These are phyloP conservation scores for Rubus idaeus DNA, from an alignment of 306 rosid species.

Conservation along the genomic window DNA sequence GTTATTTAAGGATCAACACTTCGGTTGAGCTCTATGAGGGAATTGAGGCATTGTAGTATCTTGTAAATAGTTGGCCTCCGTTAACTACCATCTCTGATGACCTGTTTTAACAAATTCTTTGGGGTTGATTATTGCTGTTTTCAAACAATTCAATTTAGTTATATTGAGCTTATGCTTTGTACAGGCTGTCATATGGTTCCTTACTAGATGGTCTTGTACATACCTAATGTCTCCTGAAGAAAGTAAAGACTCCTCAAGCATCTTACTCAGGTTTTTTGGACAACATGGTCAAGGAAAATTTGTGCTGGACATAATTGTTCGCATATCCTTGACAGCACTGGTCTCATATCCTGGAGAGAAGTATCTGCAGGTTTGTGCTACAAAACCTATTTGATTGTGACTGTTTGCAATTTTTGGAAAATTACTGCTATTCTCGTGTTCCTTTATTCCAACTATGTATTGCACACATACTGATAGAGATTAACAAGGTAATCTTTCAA, in stretches of 20 bases:
- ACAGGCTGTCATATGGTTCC: constrained; percentile 97
- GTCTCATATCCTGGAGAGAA: constrained; percentile 84
- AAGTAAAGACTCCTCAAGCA: constrained; percentile 45
- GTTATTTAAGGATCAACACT: not conserved
- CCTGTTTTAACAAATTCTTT: not conserved
- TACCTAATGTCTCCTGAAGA: constrained; percentile 79
- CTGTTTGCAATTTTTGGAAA: constrained; percentile 11
- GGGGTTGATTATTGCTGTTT: not conserved
- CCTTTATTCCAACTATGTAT: constrained; percentile 5
- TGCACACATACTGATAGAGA: constrained; percentile 7
- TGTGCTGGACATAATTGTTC: constrained; percentile 84
- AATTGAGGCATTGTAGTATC: not conserved
- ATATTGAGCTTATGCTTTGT: constrained; percentile 26
- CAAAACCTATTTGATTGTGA: constrained; percentile 26
- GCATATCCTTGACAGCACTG: constrained; percentile 67
- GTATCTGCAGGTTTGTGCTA: constrained; percentile 75
- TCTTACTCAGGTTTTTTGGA: constrained; percentile 67
- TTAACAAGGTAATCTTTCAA: not conserved
- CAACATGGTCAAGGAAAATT: constrained; percentile 77
- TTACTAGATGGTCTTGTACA: constrained; percentile 93
- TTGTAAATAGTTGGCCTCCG: not conserved
- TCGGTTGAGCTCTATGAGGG: not conserved
- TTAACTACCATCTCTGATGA: not conserved
- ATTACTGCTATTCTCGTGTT: constrained; percentile 16
- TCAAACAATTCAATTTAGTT: constrained; percentile 14